Conservation (phyloP, 345 rosid species). For the Trapa incisa region DNA sequence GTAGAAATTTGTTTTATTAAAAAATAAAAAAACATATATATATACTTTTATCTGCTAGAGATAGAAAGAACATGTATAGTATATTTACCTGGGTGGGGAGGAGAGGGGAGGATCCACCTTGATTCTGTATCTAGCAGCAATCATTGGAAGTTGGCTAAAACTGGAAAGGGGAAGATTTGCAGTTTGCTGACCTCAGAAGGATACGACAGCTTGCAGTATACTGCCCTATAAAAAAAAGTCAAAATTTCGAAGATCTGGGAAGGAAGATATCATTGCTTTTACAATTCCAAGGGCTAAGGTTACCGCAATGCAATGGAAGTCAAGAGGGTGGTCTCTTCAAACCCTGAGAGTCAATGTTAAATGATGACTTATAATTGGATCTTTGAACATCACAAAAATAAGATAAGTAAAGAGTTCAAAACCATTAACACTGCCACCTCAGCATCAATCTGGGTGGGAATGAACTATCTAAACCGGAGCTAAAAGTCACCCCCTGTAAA, state of each 20-base stretch:
- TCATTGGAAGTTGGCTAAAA: neutral
- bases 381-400: neutral
- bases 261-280: neutral
- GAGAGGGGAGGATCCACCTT: neutral
- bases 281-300: slow-evolving; percentile 2
- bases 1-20: too few species aligned
- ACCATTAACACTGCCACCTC: too few species aligned
- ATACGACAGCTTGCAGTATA: neutral
- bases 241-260: neutral
- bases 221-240: neutral
- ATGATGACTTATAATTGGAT: neutral
- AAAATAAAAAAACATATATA: too few species aligned
- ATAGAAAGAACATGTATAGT: too few species aligned
- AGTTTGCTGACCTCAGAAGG: neutral
- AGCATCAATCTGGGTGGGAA: too few species aligned
- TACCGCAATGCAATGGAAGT: neutral
- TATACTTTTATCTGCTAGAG: too few species aligned
- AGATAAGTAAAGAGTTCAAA: too few species aligned
- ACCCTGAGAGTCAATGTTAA: too few species aligned
- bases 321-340: too few species aligned
- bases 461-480: too few species aligned
- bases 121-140: neutral
- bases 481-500: too few species aligned
- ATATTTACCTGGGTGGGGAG: too few species aligned
- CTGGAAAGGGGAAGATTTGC: neutral